Percentiles rank a stretch among this genome's conserved stretches.
Conservation (phyloP, 2,329 filamentous ascomycete species). For the Raffaelea ambrosiae region DNA sequence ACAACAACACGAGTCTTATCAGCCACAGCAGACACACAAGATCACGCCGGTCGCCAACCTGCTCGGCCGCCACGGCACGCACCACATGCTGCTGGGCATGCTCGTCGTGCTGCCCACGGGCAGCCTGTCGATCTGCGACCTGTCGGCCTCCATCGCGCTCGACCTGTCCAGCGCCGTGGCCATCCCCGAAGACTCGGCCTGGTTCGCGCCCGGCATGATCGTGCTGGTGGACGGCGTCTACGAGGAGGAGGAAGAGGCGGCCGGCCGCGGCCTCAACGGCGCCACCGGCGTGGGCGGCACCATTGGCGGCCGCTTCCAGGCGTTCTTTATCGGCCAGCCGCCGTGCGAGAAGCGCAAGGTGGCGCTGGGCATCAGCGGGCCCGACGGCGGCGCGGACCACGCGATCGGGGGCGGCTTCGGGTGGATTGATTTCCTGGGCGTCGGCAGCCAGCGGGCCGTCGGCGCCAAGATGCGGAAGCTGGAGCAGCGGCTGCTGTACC, state of each 20-base stretch:
- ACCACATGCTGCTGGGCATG: slow-evolving; percentile 80
- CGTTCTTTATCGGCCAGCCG: slow-evolving; percentile 83
- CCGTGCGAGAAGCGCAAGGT: slow-evolving; percentile 77
- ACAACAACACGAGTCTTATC: neutral
- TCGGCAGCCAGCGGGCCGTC: slow-evolving; percentile 79
- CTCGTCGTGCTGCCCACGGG: slow-evolving; percentile 75
- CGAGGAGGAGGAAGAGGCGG: slow-evolving; percentile 70
- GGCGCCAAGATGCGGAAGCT: slow-evolving; percentile 77
- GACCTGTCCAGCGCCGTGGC: slow-evolving; percentile 74
- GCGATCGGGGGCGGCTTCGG: slow-evolving; percentile 77
- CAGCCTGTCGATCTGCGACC: slow-evolving; percentile 71
- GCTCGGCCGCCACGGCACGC: slow-evolving; percentile 70
- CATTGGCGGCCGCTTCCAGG: slow-evolving; percentile 86
- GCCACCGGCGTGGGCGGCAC: slow-evolving; percentile 79
- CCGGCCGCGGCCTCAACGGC: slow-evolving; percentile 62
- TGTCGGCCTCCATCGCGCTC: slow-evolving; percentile 79
- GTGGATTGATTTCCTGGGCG: slow-evolving; percentile 93
- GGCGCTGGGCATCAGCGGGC: slow-evolving; percentile 63
- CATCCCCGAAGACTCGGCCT: slow-evolving; percentile 78
- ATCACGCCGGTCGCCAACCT: slow-evolving; percentile 77
- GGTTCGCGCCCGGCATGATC: slow-evolving; percentile 94
- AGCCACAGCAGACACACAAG: slow-evolving; percentile 63
- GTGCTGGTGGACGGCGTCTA: slow-evolving; percentile 94
- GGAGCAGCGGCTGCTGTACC: slow-evolving; percentile 56
- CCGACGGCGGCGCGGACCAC: slow-evolving; percentile 47